Conservation (phyloP, 192 early-diverging fungal genomes). For the Backusella westeae region DNA sequence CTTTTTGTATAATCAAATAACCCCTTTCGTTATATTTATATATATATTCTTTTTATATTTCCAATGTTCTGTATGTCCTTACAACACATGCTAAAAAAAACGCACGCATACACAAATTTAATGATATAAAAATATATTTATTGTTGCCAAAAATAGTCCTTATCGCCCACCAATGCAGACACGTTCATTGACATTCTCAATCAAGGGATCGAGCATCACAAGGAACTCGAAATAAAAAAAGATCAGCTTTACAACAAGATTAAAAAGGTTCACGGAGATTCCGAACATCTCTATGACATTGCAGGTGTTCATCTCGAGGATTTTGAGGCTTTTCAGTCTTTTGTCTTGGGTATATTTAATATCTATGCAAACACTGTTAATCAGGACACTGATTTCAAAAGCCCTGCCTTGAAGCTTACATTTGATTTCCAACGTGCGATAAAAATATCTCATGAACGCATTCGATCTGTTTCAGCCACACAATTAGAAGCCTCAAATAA, state of each 20-base stretch:
- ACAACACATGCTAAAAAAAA: background rate
- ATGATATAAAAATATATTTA: background rate
- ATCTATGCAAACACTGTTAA: constrained; percentile 30
- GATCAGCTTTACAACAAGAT: background rate
- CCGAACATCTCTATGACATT: background rate
- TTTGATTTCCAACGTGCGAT: constrained; percentile 36
- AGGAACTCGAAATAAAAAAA: constrained; percentile 4
- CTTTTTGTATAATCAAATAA: background rate
- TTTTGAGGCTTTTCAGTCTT: constrained; percentile 30
- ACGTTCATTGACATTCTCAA: background rate
- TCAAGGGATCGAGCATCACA: background rate
- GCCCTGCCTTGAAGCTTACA: constrained; percentile 21
- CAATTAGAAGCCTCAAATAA: constrained; percentile 3
- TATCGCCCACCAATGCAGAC: background rate
- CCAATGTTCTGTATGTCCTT: background rate
- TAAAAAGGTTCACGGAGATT: constrained; percentile 11
- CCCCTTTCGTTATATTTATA: background rate
- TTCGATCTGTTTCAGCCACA: constrained; percentile 3
- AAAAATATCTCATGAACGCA: constrained; percentile 23
- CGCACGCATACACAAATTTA: background rate
- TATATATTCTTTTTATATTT: background rate
- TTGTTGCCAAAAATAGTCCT: constrained; percentile 6
- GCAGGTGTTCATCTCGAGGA: constrained; percentile 23
- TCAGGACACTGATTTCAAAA: constrained; percentile 20
- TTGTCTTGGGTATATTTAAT: constrained; percentile 31